Conservation (phyloP, 148 eudicot genomes). For the Amaranthus hypochondriacus region DNA sequence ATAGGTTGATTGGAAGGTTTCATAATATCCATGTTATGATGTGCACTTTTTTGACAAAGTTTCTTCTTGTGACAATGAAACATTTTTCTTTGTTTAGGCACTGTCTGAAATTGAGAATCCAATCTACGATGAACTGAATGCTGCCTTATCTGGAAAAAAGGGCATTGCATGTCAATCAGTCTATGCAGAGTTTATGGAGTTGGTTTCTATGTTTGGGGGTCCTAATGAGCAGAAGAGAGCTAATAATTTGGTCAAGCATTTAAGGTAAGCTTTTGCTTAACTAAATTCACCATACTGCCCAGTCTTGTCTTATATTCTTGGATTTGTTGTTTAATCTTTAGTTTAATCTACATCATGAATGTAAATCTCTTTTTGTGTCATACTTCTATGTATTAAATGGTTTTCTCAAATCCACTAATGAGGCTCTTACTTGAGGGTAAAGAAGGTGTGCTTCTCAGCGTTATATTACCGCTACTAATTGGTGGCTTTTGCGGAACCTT, state of each 20-base stretch:
- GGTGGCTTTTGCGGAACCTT: too few species aligned
- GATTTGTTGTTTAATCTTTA: neutral
- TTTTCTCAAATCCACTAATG: too few species aligned
- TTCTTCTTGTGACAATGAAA: constrained; percentile 1
- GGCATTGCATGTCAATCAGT: constrained; percentile 74
- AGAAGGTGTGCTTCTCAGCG: too few species aligned
- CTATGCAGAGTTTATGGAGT: constrained; percentile 65
- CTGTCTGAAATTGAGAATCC: constrained; percentile 67
- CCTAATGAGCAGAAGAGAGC: constrained; percentile 72
- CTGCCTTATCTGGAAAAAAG: constrained; percentile 40
- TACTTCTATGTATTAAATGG: too few species aligned
- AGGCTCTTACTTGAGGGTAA: too few species aligned
- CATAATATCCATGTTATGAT: neutral
- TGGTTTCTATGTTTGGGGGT: constrained; percentile 86
- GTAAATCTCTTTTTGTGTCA: too few species aligned
- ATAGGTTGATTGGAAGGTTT: neutral
- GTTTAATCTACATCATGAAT: neutral
- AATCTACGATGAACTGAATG: constrained; percentile 53
- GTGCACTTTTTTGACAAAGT: neutral
- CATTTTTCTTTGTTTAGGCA: constrained; percentile 41
- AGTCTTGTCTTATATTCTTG: neutral
- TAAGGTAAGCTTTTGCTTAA: constrained; percentile 48
- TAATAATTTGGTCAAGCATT: constrained; percentile 39
- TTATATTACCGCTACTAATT: too few species aligned
- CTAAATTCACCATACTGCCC: neutral